phyloP scores from a whole-genome alignment of 805 yeast genomes.

The Lachancea sp. region DNA sequence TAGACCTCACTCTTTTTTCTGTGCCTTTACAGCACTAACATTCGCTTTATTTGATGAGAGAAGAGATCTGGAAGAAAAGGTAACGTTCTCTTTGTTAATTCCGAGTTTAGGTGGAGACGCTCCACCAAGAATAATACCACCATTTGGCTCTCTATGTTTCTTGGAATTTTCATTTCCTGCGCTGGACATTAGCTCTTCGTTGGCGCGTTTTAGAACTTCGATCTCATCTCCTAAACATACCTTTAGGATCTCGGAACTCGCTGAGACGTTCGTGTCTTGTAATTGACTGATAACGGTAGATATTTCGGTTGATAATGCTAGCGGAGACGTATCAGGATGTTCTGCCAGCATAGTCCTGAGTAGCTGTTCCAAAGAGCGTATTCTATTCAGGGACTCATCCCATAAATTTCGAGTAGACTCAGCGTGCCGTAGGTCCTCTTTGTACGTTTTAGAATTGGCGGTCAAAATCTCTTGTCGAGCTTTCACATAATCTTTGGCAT shows the following conservation, averaged over 20 bases:
- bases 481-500: constrained; percentile 23
- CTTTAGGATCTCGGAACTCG: neutral
- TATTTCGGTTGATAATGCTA: neutral
- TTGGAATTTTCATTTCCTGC: neutral
- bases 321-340: constrained; percentile 1
- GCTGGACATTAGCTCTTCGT: constrained; percentile 11
- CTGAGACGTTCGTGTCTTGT: neutral
- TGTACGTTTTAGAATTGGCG: constrained; percentile 21
- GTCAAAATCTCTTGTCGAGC: constrained; percentile 19
- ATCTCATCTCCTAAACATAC: constrained; percentile 14
- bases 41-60: neutral
- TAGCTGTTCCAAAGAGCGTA: constrained; percentile 19
- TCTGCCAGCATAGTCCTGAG: constrained; percentile 8
- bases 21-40: neutral
- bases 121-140: constrained; percentile 8
- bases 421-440: constrained; percentile 17
- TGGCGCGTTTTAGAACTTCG: constrained; percentile 19
- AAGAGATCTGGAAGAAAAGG: neutral
- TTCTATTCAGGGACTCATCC: constrained; percentile 18
- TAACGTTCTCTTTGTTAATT: constrained; percentile 9
- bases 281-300: neutral
- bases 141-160: neutral
- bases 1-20: constrained; percentile 4
- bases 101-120: constrained; percentile 30
- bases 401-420: constrained; percentile 17